These are phyloP conservation scores for Aspergillus sp. DNA, from an alignment of 2,329 filamentous ascomycete genomes.

Conservation along the genomic window DNA sequence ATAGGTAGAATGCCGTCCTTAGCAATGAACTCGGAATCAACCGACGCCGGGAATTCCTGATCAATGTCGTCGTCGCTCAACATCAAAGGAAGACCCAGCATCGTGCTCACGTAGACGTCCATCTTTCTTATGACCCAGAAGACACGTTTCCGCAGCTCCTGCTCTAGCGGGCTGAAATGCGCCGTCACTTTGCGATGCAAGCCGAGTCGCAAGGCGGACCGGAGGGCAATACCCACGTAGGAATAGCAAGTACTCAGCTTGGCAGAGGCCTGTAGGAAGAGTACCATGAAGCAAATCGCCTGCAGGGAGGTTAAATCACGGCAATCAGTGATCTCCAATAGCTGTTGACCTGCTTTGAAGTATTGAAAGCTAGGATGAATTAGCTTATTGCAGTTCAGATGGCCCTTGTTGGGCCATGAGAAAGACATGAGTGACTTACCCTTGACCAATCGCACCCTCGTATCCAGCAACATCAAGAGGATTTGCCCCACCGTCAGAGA, in stretches of 20 bases:
- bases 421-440: constrained; percentile 42
- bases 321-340: constrained; percentile 65
- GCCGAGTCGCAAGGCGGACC: constrained; percentile 74
- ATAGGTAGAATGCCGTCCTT: constrained; percentile 53
- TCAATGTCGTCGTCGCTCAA: constrained; percentile 54
- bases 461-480: constrained; percentile 51
- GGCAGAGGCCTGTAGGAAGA: constrained; percentile 78
- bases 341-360: constrained; percentile 66
- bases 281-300: constrained; percentile 74
- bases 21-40: constrained; percentile 53
- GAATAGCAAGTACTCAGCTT: constrained; percentile 79
- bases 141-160: constrained; percentile 71
- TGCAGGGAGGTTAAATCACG: constrained; percentile 74
- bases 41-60: constrained; percentile 49
- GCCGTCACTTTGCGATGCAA: constrained; percentile 72
- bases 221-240: constrained; percentile 75
- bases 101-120: constrained; percentile 54
- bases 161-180: constrained; percentile 69
- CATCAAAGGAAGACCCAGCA: constrained; percentile 52
- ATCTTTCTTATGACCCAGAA: constrained; percentile 55
- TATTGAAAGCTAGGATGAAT: constrained; percentile 65
- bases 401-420: not conserved
- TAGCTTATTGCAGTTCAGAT: not conserved
- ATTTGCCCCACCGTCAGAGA: constrained; percentile 60
- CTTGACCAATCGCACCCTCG: constrained; percentile 56